A percentile compares a stretch with the other conserved stretches of the same genome.
phyloP scores from a whole-genome alignment of 306 rosid species.

The Sindora glabra region DNA sequence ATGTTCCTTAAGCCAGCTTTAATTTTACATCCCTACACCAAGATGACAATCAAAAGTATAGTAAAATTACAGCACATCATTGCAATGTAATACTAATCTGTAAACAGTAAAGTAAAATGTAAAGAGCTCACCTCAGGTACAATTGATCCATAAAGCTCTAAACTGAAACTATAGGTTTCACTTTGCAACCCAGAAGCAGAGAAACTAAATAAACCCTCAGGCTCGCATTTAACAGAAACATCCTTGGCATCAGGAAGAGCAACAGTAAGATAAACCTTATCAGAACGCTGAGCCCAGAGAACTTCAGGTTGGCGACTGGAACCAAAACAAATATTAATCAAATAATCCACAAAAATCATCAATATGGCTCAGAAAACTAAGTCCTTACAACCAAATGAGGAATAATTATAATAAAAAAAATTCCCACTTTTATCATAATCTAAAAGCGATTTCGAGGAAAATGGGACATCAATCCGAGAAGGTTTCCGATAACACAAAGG shows the following conservation, averaged over 20 bases:
- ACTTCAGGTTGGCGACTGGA: slow-evolving; percentile 89
- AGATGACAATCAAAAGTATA: no score
- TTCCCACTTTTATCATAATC: no score
- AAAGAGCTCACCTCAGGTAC: slow-evolving; percentile 48
- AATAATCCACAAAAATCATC: not conserved
- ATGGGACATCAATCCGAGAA: no score
- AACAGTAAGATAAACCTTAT: slow-evolving; percentile 71
- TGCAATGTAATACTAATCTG: not conserved
- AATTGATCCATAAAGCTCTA: slow-evolving; percentile 61
- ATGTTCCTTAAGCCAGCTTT: slow-evolving; percentile 70
- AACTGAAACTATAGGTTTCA: slow-evolving; percentile 51
- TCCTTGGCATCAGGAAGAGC: slow-evolving; percentile 83
- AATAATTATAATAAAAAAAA: no score
- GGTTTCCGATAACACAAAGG: no score
- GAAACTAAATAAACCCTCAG: slow-evolving; percentile 70
- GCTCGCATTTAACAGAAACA: slow-evolving; percentile 62
- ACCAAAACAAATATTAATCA: not conserved
- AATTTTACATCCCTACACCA: slow-evolving; percentile 54
- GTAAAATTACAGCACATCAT: no score
- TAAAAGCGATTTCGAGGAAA: no score
- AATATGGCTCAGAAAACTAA: not conserved
- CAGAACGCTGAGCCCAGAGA: slow-evolving; percentile 93
- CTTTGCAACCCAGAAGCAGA: slow-evolving; percentile 62
- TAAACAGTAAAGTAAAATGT: not conserved
- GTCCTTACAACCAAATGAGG: not conserved